A percentile compares a stretch with the other conserved stretches of the same genome.
Conservation (phyloP, 345 rosid genomes). For the Turritis glabra region DNA sequence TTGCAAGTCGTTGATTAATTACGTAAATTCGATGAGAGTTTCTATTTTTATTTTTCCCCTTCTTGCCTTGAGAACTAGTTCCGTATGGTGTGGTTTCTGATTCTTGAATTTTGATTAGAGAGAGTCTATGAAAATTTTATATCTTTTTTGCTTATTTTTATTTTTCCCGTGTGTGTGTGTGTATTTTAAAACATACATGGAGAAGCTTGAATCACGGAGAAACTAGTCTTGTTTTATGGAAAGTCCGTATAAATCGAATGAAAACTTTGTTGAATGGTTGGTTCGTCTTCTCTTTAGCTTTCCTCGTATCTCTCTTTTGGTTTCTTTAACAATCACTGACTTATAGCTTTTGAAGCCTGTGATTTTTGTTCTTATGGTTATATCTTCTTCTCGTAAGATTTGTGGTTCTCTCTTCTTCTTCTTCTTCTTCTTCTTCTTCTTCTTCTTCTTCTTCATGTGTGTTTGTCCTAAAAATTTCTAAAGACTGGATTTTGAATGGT, state of each 20-base stretch:
- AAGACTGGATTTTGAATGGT: not conserved
- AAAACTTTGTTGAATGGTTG: slow-evolving; percentile 4
- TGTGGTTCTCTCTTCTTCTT: not conserved
- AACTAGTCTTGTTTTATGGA: slow-evolving; percentile 33
- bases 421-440: too few relatives aligned
- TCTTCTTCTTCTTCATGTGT: too few relatives aligned
- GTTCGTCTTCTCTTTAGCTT: slow-evolving; percentile 27
- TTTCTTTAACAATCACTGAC: slow-evolving; percentile 13
- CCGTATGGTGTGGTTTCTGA: slow-evolving; percentile 13
- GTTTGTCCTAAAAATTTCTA: too few relatives aligned
- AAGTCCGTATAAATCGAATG: slow-evolving; percentile 38
- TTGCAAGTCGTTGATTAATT: not conserved
- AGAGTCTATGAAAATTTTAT: not conserved
- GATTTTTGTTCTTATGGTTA: slow-evolving; percentile 12
- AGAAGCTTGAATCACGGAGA: slow-evolving; percentile 38
- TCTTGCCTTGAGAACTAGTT: not conserved
- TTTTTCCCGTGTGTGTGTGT: too few relatives aligned
- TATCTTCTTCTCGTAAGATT: slow-evolving; percentile 21
- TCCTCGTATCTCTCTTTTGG: slow-evolving; percentile 9
- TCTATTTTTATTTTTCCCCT: not conserved
- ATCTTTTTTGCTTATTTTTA: too few relatives aligned
- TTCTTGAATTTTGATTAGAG: slow-evolving; percentile 5
- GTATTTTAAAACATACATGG: too few relatives aligned
- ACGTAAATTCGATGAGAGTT: slow-evolving; percentile 4
- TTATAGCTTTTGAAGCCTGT: slow-evolving; percentile 6